Evolutionary conservation across 148 eudicot species (phyloP).

Genomic region (Rhododendron ferrugineum): DNA sequence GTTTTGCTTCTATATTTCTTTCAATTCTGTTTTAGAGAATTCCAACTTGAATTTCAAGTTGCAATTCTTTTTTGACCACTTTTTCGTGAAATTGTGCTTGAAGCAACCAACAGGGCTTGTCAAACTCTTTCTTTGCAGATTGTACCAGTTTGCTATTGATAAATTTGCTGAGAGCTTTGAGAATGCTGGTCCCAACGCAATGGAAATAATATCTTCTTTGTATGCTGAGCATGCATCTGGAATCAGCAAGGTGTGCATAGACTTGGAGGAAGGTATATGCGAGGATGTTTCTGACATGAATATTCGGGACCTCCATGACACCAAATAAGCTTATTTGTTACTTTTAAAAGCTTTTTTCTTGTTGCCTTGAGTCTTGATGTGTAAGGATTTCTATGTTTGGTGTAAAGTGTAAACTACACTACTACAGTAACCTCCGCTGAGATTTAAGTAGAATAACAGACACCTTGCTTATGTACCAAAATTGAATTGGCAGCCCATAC

Average conservation of each 20-base stretch:
- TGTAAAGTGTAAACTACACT: background rate
- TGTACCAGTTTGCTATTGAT: constrained; percentile 88
- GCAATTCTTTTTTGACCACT: background rate
- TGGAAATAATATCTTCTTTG: constrained; percentile 84
- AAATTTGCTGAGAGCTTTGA: constrained; percentile 96
- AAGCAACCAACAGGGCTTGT: background rate
- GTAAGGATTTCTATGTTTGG: background rate
- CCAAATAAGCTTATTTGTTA: constrained; percentile 54
- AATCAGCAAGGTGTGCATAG: constrained; percentile 78
- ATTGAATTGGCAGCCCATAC: background rate
- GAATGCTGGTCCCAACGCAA: constrained; percentile 94
- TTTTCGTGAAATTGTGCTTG: background rate
- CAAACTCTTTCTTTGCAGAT: constrained; percentile 35
- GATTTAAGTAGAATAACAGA: background rate
- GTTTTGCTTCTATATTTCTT: too few relatives aligned
- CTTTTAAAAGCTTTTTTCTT: background rate
- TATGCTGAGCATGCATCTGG: constrained; percentile 88
- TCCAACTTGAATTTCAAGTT: background rate
- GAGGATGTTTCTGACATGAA: constrained; percentile 62
- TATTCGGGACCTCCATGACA: constrained; percentile 79
- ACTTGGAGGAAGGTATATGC: constrained; percentile 73
- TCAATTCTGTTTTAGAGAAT: too few relatives aligned
- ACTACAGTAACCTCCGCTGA: background rate
- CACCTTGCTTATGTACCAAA: background rate
- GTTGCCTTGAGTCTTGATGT: too few relatives aligned